phyloP scores from a whole-genome alignment of 192 early-diverging fungal genomes.

The Piromyces finnis region DNA sequence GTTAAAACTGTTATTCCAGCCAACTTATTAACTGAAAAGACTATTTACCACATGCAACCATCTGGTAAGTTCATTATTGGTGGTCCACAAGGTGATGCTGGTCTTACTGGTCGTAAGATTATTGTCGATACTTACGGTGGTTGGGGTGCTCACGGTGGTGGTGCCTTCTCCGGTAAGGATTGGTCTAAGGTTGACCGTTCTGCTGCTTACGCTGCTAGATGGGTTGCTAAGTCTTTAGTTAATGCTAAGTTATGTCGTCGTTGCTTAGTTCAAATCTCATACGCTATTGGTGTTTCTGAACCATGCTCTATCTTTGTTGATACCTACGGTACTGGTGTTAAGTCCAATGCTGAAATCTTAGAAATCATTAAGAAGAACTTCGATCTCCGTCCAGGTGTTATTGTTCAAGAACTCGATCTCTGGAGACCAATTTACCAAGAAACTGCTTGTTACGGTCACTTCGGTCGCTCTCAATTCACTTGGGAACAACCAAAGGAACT shows the following conservation, averaged over 20 bases:
- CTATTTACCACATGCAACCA: slow-evolving; percentile 93
- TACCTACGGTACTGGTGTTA: slow-evolving; percentile 86
- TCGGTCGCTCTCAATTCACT: slow-evolving; percentile 78
- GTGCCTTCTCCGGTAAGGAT: slow-evolving; percentile 99
- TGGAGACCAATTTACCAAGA: slow-evolving; percentile 95
- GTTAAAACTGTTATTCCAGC: slow-evolving; percentile 84
- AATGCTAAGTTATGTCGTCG: slow-evolving; percentile 83
- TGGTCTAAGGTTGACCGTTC: slow-evolving; percentile 99
- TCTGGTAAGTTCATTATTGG: slow-evolving; percentile 99
- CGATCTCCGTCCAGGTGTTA: slow-evolving; percentile 94
- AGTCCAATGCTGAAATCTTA: slow-evolving; percentile 79
- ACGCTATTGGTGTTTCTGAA: slow-evolving; percentile 96
- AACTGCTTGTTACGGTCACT: slow-evolving; percentile 93
- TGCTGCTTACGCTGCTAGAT: slow-evolving; percentile 91
- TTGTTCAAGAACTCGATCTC: slow-evolving; percentile 94
- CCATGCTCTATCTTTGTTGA: slow-evolving; percentile 91
- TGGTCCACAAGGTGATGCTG: slow-evolving; percentile 99
- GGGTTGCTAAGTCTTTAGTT: slow-evolving; percentile 96
- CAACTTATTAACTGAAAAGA: slow-evolving; percentile 67
- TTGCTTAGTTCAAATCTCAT: slow-evolving; percentile 85
- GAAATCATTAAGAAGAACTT: slow-evolving; percentile 95
- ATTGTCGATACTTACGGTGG: slow-evolving; percentile 82
- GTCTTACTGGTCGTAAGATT: slow-evolving; percentile 95
- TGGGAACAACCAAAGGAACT: slow-evolving; percentile 85
- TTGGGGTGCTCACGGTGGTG: slow-evolving; percentile 90